A percentile compares a stretch with the other conserved stretches of the same genome.
Conservation (phyloP, 139 green algal genomes). For the Chlorella sp. region DNA sequence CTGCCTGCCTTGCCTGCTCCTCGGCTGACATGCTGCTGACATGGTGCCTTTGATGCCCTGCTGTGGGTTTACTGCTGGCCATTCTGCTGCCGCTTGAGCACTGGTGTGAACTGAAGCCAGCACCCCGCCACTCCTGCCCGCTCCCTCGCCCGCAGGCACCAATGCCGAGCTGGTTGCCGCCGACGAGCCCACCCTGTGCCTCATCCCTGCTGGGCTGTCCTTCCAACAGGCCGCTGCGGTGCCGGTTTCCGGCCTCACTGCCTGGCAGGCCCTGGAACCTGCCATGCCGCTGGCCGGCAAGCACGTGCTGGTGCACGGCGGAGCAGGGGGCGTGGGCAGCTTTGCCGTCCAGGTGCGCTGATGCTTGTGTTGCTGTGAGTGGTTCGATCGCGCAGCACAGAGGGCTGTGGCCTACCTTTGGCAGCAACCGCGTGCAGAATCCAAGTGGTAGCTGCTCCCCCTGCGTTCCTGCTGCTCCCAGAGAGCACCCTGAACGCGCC, state of each 20-base stretch:
- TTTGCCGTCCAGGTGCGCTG: slow-evolving; percentile 38
- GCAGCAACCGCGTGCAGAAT: neutral
- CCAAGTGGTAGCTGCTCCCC: neutral
- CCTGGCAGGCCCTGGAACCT: slow-evolving; percentile 49
- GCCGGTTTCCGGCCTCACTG: slow-evolving; percentile 45
- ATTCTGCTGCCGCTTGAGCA: too few species aligned
- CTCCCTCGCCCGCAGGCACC: neutral
- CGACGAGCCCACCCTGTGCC: neutral
- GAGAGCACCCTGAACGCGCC: neutral
- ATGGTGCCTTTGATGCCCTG: too few species aligned
- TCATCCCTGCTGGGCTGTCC: slow-evolving; percentile 25
- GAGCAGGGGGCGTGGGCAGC: slow-evolving; percentile 48
- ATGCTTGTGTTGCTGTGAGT: too few species aligned
- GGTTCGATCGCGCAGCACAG: too few species aligned
- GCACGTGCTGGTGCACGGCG: slow-evolving; percentile 51
- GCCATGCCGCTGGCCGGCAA: slow-evolving; percentile 32
- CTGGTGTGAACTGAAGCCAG: too few species aligned
- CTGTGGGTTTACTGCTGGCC: too few species aligned
- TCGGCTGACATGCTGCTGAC: too few species aligned
- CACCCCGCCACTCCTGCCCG: neutral
- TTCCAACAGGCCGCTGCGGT: slow-evolving; percentile 40
- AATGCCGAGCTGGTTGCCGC: slow-evolving; percentile 9
- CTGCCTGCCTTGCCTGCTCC: too few species aligned
- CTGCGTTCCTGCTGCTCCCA: neutral
- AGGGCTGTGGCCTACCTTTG: neutral